These are phyloP conservation scores for Marvania coccoides DNA, from an alignment of 139 green algal species.

Conservation along the genomic window DNA sequence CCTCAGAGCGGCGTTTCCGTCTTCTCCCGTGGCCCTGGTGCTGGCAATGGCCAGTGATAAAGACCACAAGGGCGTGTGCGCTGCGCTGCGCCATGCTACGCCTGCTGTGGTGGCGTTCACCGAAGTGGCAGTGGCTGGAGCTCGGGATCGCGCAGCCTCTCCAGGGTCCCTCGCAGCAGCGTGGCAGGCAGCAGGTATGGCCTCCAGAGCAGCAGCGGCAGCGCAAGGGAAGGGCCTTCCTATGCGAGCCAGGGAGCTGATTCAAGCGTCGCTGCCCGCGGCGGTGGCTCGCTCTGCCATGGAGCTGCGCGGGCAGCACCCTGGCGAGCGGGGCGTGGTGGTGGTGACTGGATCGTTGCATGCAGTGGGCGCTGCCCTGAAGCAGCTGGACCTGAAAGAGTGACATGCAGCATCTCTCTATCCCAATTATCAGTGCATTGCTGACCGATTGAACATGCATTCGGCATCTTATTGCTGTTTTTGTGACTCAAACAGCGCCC, in stretches of 20 bases:
- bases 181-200: slow-evolving; percentile 34
- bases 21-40: slow-evolving; percentile 49
- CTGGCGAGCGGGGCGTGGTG: slow-evolving; percentile 30
- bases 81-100: slow-evolving; percentile 15
- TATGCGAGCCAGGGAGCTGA: slow-evolving; percentile 38
- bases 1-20: slow-evolving; percentile 39
- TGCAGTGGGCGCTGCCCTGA: slow-evolving; percentile 42
- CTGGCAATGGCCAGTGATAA: slow-evolving; percentile 81
- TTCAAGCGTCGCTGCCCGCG: slow-evolving; percentile 53
- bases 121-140: slow-evolving; percentile 52
- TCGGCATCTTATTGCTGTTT: too few species aligned
- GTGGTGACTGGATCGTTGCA: slow-evolving; percentile 66
- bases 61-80: slow-evolving; percentile 42
- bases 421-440: too few species aligned
- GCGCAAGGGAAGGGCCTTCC: background rate
- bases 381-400: too few species aligned
- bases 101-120: slow-evolving; percentile 65
- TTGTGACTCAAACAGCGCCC: too few species aligned
- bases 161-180: slow-evolving; percentile 53
- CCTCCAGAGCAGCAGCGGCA: too few species aligned
- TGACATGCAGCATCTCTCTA: too few species aligned
- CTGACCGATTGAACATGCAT: too few species aligned
- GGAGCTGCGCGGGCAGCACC: slow-evolving; percentile 36
- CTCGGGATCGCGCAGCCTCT: slow-evolving; percentile 22
- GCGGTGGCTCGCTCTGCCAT: slow-evolving; percentile 45